These are phyloP conservation scores for Begonia fuchsioides DNA, from an alignment of 306 rosid genomes.

Conservation along the genomic window DNA sequence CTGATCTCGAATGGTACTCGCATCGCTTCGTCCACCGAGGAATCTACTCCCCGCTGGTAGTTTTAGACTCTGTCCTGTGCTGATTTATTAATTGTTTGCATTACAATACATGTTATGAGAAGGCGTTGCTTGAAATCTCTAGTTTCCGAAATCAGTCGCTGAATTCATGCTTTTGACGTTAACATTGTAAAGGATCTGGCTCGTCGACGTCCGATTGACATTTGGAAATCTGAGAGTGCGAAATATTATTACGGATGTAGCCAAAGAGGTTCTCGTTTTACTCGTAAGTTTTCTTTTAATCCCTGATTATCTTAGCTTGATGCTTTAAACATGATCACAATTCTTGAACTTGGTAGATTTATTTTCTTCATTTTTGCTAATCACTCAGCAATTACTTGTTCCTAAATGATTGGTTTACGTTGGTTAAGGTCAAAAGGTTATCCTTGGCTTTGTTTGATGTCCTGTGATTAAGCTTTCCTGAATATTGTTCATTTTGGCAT, in stretches of 20 bases:
- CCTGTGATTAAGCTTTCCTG: background rate
- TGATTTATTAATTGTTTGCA: background rate
- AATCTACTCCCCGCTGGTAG: slow-evolving; percentile 44
- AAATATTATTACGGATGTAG: slow-evolving; percentile 69
- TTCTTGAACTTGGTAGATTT: too few species aligned
- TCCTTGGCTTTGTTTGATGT: background rate
- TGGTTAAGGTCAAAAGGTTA: background rate
- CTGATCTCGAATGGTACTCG: slow-evolving; percentile 95
- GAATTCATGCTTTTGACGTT: slow-evolving; percentile 2
- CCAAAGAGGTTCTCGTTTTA: slow-evolving; percentile 49
- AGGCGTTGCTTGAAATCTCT: background rate
- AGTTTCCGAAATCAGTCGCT: background rate
- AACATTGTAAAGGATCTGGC: slow-evolving; percentile 35
- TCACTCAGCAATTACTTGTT: too few species aligned
- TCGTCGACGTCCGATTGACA: slow-evolving; percentile 47
- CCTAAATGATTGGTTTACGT: background rate
- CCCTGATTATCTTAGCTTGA: background rate
- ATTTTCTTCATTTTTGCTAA: too few species aligned
- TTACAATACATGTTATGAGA: background rate
- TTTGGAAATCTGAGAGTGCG: slow-evolving; percentile 78
- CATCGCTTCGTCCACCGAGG: slow-evolving; percentile 45
- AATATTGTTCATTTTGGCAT: background rate
- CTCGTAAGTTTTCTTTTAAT: slow-evolving; percentile 31
- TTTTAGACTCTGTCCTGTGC: background rate
- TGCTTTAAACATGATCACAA: too few species aligned